These are phyloP conservation scores for Podila minutissima DNA, from an alignment of 192 early-diverging fungal species.

Conservation along the genomic window DNA sequence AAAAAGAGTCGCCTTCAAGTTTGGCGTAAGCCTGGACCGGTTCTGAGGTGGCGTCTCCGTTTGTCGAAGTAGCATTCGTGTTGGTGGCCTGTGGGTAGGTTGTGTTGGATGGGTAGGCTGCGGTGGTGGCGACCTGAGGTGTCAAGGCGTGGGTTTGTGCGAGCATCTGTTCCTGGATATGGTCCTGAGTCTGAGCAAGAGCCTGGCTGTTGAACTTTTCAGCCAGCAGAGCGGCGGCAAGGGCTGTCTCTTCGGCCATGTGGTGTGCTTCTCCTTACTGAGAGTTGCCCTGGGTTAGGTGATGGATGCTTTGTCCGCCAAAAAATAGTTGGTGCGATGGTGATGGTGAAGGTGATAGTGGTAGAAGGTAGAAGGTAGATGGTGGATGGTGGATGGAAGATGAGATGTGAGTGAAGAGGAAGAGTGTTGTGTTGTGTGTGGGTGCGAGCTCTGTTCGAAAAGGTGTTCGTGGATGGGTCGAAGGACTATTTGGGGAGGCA, in stretches of 20 bases:
- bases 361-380: neutral
- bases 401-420: neutral
- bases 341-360: neutral
- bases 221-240: conserved; percentile 32
- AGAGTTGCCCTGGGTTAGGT: neutral
- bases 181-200: conserved; percentile 12
- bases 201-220: conserved; percentile 28
- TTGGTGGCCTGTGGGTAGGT: conserved; percentile 27
- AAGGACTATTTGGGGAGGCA: neutral
- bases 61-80: conserved; percentile 7
- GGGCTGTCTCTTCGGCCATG: conserved; percentile 37
- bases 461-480: neutral
- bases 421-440: neutral
- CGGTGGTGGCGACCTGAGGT: conserved; percentile 5
- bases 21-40: conserved; percentile 92
- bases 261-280: neutral
- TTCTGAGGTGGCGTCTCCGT: conserved; percentile 29
- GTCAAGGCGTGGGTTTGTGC: neutral
- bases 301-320: neutral
- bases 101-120: conserved; percentile 2
- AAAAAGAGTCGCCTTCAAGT: conserved; percentile 84
- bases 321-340: neutral
- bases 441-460: neutral
- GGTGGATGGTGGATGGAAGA: neutral
- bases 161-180: neutral